Evolutionary conservation across 352 stramenopile genomes (phyloP).

Genomic region (Phytophthora fragariaefolia): DNA sequence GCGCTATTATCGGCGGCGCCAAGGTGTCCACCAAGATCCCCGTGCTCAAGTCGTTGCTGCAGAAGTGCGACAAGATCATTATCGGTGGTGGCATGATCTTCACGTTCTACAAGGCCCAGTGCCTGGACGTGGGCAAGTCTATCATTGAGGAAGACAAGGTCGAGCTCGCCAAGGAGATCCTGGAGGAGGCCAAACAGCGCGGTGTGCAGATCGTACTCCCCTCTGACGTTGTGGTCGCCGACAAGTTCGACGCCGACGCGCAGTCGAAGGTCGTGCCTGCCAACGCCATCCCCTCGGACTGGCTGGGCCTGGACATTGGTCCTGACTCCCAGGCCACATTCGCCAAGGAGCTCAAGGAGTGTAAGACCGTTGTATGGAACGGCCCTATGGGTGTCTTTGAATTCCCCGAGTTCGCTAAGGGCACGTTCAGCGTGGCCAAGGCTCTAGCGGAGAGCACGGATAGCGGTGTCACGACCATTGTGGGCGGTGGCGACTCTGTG

Average conservation of each 20-base stretch:
- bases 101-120: slow-evolving; percentile 97
- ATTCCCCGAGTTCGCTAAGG: slow-evolving; percentile 95
- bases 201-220: slow-evolving; percentile 92
- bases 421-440: slow-evolving; percentile 94
- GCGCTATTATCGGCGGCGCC: slow-evolving; percentile 95
- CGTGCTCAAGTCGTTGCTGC: slow-evolving; percentile 95
- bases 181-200: slow-evolving; percentile 88
- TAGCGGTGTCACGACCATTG: slow-evolving; percentile 86
- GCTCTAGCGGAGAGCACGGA: slow-evolving; percentile 91
- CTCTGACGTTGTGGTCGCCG: slow-evolving; percentile 95
- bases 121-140: slow-evolving; percentile 94
- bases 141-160: slow-evolving; percentile 96
- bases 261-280: slow-evolving; percentile 59
- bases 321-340: slow-evolving; percentile 65
- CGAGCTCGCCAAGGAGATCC: slow-evolving; percentile 93
- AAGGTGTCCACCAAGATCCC: slow-evolving; percentile 97
- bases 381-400: slow-evolving; percentile 99
- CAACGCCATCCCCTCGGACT: slow-evolving; percentile 94
- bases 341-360: slow-evolving; percentile 89
- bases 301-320: slow-evolving; percentile 95
- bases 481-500: slow-evolving; percentile 96
- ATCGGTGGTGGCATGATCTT: slow-evolving; percentile 98
- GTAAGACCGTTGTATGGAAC: slow-evolving; percentile 94
- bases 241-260: slow-evolving; percentile 82
- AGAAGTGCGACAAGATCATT: slow-evolving; percentile 97